Evolutionary conservation across 129 eudicot species (phyloP).

Genomic region (Flaveria linearis): DNA sequence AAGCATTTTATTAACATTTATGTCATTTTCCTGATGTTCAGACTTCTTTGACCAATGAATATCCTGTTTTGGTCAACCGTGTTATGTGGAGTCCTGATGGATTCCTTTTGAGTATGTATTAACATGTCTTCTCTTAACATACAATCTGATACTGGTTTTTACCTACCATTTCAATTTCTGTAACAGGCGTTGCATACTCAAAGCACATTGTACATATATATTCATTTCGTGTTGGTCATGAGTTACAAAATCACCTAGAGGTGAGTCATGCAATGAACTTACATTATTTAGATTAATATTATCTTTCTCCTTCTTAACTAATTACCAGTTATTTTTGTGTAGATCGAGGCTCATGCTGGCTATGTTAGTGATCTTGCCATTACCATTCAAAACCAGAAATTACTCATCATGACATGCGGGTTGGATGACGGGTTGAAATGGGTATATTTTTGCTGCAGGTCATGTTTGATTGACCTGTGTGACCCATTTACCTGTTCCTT

Average conservation of each 20-base stretch:
- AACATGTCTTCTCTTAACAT: background rate
- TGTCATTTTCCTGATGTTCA: slow-evolving; percentile 26
- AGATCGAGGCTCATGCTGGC: slow-evolving; percentile 67
- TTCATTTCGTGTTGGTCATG: slow-evolving; percentile 49
- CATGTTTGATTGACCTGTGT: no score
- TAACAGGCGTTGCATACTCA: slow-evolving; percentile 75
- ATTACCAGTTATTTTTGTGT: background rate
- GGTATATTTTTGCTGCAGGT: no score
- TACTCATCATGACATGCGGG: slow-evolving; percentile 66
- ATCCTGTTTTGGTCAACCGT: slow-evolving; percentile 62
- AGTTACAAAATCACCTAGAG: slow-evolving; percentile 60
- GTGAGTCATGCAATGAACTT: slow-evolving; percentile 31
- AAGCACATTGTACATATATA: slow-evolving; percentile 69
- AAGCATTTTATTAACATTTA: slow-evolving; percentile 5
- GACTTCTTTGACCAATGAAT: slow-evolving; percentile 56
- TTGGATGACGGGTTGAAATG: no score
- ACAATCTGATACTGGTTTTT: background rate
- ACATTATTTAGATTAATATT: background rate
- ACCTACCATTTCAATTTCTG: background rate
- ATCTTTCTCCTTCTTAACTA: background rate
- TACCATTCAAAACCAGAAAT: slow-evolving; percentile 37
- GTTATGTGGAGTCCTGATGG: slow-evolving; percentile 82
- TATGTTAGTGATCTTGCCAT: slow-evolving; percentile 65
- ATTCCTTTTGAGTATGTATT: slow-evolving; percentile 44
- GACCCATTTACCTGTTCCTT: no score